A percentile compares a stretch with the other conserved stretches of the same genome.
These are phyloP conservation scores for Penicillium bovifimosum DNA, from an alignment of 495 filamentous ascomycete species.

Conservation along the genomic window DNA sequence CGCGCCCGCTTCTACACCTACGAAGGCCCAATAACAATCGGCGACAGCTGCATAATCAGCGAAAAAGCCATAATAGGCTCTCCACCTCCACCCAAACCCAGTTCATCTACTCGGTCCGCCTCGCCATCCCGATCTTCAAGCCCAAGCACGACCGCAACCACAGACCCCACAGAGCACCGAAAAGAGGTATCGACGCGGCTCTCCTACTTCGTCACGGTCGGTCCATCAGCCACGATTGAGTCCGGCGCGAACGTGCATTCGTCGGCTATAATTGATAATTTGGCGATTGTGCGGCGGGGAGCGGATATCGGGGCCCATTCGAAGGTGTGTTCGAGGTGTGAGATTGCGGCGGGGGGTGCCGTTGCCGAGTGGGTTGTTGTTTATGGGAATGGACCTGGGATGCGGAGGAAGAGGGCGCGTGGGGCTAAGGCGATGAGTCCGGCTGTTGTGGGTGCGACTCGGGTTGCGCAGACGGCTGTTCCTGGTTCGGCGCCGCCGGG, in stretches of 20 bases:
- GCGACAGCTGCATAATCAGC: slow-evolving; percentile 66
- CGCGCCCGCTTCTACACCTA: slow-evolving; percentile 64
- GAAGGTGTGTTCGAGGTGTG: slow-evolving; percentile 37
- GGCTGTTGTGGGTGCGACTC: slow-evolving; percentile 19
- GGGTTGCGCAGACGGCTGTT: slow-evolving; percentile 17
- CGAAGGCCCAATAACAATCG: slow-evolving; percentile 65
- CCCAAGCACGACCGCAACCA: not conserved
- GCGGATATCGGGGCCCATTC: slow-evolving; percentile 37
- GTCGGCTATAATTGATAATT: slow-evolving; percentile 30
- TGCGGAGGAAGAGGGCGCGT: slow-evolving; percentile 29
- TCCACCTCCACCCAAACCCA: slow-evolving; percentile 16
- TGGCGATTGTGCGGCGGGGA: slow-evolving; percentile 24
- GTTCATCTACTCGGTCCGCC: slow-evolving; percentile 8
- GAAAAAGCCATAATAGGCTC: slow-evolving; percentile 63
- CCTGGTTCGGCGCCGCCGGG: slow-evolving; percentile 26
- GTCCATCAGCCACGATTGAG: slow-evolving; percentile 26
- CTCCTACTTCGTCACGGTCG: slow-evolving; percentile 34
- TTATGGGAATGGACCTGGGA: slow-evolving; percentile 35
- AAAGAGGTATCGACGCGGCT: slow-evolving; percentile 25
- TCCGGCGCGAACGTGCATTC: slow-evolving; percentile 37
- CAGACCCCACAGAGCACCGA: not conserved
- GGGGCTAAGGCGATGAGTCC: slow-evolving; percentile 19
- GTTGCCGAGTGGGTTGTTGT: slow-evolving; percentile 42
- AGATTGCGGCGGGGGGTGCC: slow-evolving; percentile 20
- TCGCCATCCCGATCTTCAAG: slow-evolving; percentile 7